Evolutionary conservation across 495 filamentous ascomycete genomes (phyloP).

Genomic region (Daldinia childiae): DNA sequence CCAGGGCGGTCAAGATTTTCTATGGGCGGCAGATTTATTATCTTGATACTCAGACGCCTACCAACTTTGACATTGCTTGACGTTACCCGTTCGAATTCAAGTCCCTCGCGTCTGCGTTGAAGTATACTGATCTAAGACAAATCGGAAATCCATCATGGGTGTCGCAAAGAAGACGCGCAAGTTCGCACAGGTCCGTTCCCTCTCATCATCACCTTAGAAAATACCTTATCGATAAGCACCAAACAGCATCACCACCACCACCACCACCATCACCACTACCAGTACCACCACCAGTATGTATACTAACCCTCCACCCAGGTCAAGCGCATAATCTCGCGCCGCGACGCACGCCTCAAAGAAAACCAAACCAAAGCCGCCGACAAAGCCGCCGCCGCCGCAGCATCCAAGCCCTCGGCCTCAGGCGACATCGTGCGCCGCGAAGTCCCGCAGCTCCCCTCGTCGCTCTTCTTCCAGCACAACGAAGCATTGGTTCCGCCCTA

Average conservation of each 20-base stretch:
- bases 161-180: conserved; percentile 71
- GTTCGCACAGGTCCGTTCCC: conserved; percentile 51
- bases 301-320: conserved; percentile 50
- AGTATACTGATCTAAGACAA: neutral
- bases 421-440: conserved; percentile 69
- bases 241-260: neutral
- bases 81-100: neutral
- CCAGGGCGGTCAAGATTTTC: conserved; percentile 45
- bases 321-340: conserved; percentile 69
- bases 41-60: neutral
- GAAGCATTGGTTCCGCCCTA: conserved; percentile 91
- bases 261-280: neutral
- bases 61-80: neutral
- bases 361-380: conserved; percentile 63
- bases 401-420: conserved; percentile 52
- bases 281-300: too few relatives aligned
- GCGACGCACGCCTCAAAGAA: conserved; percentile 68
- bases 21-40: conserved; percentile 26
- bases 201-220: neutral
- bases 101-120: neutral
- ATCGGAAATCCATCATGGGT: conserved; percentile 60
- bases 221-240: conserved; percentile 37
- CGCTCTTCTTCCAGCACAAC: conserved; percentile 96
- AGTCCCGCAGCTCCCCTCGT: conserved; percentile 80
- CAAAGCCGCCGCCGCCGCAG: conserved; percentile 59